Evolutionary conservation across 2,329 filamentous ascomycete genomes (phyloP).

Genomic region (Cytospora piceicola): DNA sequence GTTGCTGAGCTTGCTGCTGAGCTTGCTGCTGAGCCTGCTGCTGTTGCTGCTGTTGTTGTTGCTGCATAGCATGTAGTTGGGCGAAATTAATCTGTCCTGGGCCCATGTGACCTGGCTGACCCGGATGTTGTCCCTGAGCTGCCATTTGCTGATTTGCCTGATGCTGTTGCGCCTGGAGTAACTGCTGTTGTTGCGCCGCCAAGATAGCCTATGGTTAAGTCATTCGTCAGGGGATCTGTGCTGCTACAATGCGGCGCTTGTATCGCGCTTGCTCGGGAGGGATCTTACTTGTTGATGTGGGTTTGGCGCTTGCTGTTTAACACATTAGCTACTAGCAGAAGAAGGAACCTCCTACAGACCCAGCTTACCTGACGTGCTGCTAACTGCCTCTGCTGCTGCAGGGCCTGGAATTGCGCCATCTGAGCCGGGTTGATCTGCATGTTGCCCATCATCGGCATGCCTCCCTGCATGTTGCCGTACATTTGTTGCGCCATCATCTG

Average conservation of each 20-base stretch:
- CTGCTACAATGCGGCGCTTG: conserved; percentile 23
- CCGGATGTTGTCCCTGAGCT: conserved; percentile 48
- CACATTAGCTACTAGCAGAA: neutral
- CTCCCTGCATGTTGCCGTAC: conserved; percentile 54
- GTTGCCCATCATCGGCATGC: conserved; percentile 56
- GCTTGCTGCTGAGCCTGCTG: conserved; percentile 38
- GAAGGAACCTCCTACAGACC: neutral
- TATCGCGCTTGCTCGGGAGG: conserved; percentile 32
- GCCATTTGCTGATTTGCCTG: conserved; percentile 47
- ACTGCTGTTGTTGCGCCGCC: conserved; percentile 51
- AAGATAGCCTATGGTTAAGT: conserved; percentile 45
- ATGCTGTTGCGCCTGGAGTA: conserved; percentile 46
- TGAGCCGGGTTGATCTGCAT: conserved; percentile 46
- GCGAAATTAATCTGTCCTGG: conserved; percentile 45
- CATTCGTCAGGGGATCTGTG: conserved; percentile 12
- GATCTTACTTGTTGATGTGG: conserved; percentile 33
- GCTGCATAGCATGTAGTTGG: conserved; percentile 45
- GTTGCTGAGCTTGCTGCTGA: conserved; percentile 44
- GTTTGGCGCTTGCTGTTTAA: conserved; percentile 32
- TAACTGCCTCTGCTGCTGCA: conserved; percentile 31
- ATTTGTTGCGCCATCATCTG: conserved; percentile 58
- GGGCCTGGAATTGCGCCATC: conserved; percentile 40
- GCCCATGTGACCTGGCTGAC: conserved; percentile 54
- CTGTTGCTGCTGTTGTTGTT: conserved; percentile 40
- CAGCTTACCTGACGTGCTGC: conserved; percentile 24